Percentiles rank a stretch among this genome's conserved stretches.
phyloP scores from a whole-genome alignment of 1,139 yeast species.

The Yamadazyma spencermartinsiae region DNA sequence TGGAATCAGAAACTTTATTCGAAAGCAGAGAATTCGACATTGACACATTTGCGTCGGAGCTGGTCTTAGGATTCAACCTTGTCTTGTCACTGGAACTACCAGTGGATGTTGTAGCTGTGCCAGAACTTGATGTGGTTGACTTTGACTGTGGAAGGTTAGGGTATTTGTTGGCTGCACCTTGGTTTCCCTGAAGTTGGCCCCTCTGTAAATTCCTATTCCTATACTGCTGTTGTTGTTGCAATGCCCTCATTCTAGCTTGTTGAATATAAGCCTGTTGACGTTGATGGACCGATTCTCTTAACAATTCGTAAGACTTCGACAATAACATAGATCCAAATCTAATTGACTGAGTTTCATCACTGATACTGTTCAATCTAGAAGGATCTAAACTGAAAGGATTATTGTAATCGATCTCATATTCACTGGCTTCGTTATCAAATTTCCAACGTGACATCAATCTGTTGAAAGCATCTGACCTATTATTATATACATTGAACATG shows the following conservation, averaged over 20 bases:
- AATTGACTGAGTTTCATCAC: constrained; percentile 84
- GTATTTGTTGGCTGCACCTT: background rate
- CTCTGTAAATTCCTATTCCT: constrained; percentile 11
- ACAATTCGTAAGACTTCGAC: constrained; percentile 78
- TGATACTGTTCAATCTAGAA: constrained; percentile 71
- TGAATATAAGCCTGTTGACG: constrained; percentile 44
- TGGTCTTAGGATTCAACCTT: constrained; percentile 2
- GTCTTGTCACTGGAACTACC: constrained; percentile 2
- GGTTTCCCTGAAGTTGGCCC: constrained; percentile 27
- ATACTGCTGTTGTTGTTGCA: constrained; percentile 40
- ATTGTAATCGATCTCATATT: constrained; percentile 45
- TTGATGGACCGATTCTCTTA: constrained; percentile 53
- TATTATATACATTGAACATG: constrained; percentile 52
- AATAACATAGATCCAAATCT: constrained; percentile 90
- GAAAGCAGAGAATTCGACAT: background rate
- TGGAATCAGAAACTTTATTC: background rate
- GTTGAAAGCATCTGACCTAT: constrained; percentile 48
- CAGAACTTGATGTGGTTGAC: constrained; percentile 1
- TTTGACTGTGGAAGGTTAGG: background rate
- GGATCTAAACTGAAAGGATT: constrained; percentile 67
- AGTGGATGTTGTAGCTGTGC: background rate
- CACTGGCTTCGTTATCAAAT: constrained; percentile 66
- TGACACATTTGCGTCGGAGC: background rate
- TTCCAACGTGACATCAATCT: constrained; percentile 73
- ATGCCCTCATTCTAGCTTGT: constrained; percentile 47